phyloP scores from a whole-genome alignment of 2,329 filamentous ascomycete genomes.

The Curvularia spicifera region DNA sequence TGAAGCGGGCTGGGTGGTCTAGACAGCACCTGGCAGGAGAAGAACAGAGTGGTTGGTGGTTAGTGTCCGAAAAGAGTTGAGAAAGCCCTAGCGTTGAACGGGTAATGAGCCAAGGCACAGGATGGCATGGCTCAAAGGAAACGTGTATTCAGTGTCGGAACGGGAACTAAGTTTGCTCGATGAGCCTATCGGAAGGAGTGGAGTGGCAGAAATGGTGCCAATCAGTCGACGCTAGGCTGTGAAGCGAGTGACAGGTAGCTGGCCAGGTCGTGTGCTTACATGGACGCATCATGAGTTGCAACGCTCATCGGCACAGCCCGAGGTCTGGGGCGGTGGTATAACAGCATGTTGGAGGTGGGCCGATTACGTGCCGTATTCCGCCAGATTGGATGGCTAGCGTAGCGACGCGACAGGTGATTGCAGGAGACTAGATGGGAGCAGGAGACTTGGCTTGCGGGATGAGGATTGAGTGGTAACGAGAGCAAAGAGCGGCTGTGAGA shows the following conservation, averaged over 20 bases:
- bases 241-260: background rate
- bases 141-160: background rate
- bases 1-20: conserved; percentile 17
- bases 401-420: conserved; percentile 25
- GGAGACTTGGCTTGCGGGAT: conserved; percentile 1
- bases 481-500: background rate
- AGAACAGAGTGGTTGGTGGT: conserved; percentile 17
- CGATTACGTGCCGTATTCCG: conserved; percentile 19
- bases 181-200: conserved; percentile 4
- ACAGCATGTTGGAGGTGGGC: background rate
- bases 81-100: conserved; percentile 8
- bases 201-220: background rate
- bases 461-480: background rate
- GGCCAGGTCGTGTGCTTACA: conserved; percentile 2
- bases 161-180: conserved; percentile 1
- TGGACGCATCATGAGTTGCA: background rate
- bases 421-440: background rate
- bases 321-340: background rate
- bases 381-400: conserved; percentile 9
- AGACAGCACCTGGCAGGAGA: conserved; percentile 14
- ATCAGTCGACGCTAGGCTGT: background rate
- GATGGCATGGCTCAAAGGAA: background rate
- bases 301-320: background rate
- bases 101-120: conserved; percentile 1
- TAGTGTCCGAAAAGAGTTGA: conserved; percentile 5